Evolutionary conservation across 2,329 filamentous ascomycete genomes (phyloP).

Genomic region (Colletotrichum aenigma): DNA sequence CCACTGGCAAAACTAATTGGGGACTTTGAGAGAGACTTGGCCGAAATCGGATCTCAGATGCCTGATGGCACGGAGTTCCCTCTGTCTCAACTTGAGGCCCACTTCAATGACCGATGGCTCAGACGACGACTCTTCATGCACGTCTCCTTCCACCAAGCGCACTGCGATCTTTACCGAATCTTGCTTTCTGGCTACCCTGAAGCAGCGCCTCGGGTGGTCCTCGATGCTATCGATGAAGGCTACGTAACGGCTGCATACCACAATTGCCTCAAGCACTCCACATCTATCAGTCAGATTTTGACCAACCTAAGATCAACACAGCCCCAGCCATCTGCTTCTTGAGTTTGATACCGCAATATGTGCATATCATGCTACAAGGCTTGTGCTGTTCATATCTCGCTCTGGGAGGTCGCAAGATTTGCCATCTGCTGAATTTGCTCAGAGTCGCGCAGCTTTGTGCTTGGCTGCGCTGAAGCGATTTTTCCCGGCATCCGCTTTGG

Average conservation of each 20-base stretch:
- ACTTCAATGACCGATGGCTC: conserved; percentile 22
- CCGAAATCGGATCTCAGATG: conserved; percentile 20
- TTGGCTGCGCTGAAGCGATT: conserved; percentile 28
- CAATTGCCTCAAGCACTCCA: conserved; percentile 40
- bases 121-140: conserved; percentile 32
- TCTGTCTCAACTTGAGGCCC: background rate
- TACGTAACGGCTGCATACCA: conserved; percentile 34
- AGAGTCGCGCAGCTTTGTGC: conserved; percentile 29
- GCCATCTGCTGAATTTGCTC: conserved; percentile 26
- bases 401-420: conserved; percentile 11
- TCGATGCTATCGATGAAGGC: conserved; percentile 29
- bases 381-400: conserved; percentile 33
- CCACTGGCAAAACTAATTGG: conserved; percentile 22
- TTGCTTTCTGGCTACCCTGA: conserved; percentile 44
- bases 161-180: conserved; percentile 49
- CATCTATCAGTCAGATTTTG: conserved; percentile 39
- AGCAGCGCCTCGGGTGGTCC: conserved; percentile 34
- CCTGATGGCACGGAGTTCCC: conserved; percentile 18
- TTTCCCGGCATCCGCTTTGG: conserved; percentile 27
- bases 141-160: conserved; percentile 43
- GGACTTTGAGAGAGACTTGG: conserved; percentile 23
- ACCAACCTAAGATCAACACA: conserved; percentile 30
- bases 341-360: conserved; percentile 48
- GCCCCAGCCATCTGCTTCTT: conserved; percentile 29
- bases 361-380: conserved; percentile 43